Base-by-base conservation (phyloP, 306 rosid species). In the Prunus fruticosa region DNA sequence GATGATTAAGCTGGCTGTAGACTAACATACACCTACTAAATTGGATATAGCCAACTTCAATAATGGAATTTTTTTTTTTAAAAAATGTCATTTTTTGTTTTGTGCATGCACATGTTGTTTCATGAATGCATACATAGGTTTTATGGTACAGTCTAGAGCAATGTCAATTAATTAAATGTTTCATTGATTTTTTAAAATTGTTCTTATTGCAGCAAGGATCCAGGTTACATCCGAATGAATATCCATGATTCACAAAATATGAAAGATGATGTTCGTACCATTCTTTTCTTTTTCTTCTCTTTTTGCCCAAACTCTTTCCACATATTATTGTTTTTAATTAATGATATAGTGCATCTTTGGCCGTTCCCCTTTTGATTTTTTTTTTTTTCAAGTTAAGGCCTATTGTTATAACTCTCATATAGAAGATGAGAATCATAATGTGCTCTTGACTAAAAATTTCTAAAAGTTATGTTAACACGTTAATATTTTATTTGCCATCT, bases 261-360 rank as follows among this genome's bases (percentile, higher is more conserved):
- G 89, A 96, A 96, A 84, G 99, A 96, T 69, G 99, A 96, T 60
- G 99, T 96, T 77, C 43, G 93, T 78, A 80, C 74, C 47, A 19
- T 78, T 43, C 8, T 79, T 30, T 66, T 32, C n/a, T 34, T 60
- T 41, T 64, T 71, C 34, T 23, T 18, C 7, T 57, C 1, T 25
- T 54, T 15, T 22, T 27, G 43, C 49, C 27, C 19, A 2, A 22
- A 10, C 14, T 28, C 2, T n/a, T 54, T 60, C 15, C 23, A 46
- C 25, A 38, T 18, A 45, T 7, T 18, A 12, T 3, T n/a, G 23
- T 49, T 53, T 52, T 47, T 75, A 47, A 25, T 3, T 72, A 14
- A 12, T 28, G 5, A 49, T 56, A 28, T 51, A 30, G 46, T 30
- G 9, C 27, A 41, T 72, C 50, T 57, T 46, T 72, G 60, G 60